Evolutionary conservation across 139 green algal species (phyloP), one percentile per base, ranked within the genome.

Genomic region (Closterium sp.): DNA sequence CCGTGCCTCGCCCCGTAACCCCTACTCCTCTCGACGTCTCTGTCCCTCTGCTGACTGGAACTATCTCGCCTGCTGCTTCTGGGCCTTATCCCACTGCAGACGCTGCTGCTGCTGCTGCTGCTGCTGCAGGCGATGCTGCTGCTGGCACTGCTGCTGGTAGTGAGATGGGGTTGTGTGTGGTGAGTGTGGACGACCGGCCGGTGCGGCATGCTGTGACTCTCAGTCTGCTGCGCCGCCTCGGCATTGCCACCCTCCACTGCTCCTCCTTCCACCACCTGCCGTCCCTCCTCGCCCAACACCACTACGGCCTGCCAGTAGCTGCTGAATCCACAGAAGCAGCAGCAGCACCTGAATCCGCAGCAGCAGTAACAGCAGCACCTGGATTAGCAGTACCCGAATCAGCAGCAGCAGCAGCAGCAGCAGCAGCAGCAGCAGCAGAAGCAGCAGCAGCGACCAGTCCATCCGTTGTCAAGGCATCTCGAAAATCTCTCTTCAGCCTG

Each of bases 171-270:
- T 16, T 76, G 55, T 32, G 31, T 25, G 90, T 64, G 30, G 87
- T 93, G 43, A 36, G 93, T n/a, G 87, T 93, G 30, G 90, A 93
- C 64, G 90, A 93, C 34, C 33, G 87, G 28, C 1, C 36, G 23
- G 90, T 93, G 90, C 35, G 90, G 64, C 90, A 33, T 33, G 87
- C 87, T 25, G 90, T 93, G n/a, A 91, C 86, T 33, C 87, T 34
- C 34, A 38, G 88, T 43, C 85, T 93, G 25, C 90, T 93, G 35
- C 38, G 25, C 33, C 35, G 90, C 28, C 87, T 93, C 21, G 33
- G 86, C 32, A 66, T 91, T 28, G 84, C 36, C 28, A 83, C 89
- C 81, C 28, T 86, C 33, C 21, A 10, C 32, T 34, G 31, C 69
- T n/a, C 76, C 87, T n/a, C 76, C 81, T 35, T 91, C 33, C 33